Percentiles rank a stretch among this genome's conserved stretches.
Conservation (phyloP, 2,329 filamentous ascomycete species). For the Colletotrichum sp. region DNA sequence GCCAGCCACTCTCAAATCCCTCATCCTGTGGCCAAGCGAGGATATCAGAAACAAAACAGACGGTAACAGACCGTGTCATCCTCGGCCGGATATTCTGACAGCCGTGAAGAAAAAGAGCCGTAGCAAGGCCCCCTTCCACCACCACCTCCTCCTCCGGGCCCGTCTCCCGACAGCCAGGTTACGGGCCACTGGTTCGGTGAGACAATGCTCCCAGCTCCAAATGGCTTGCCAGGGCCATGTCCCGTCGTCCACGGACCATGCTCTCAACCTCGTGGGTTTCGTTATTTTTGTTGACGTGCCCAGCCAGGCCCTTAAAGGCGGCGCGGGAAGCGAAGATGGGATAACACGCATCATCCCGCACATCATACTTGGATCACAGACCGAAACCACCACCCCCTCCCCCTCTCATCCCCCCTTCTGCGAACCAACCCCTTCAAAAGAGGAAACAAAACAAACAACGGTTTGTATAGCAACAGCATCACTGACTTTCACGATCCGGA, state of each 20-base stretch:
- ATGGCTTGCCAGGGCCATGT: background rate
- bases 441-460: slow-evolving; percentile 6
- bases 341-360: background rate
- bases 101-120: background rate
- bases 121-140: background rate
- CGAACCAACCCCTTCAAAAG: background rate
- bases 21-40: background rate
- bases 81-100: background rate
- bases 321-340: background rate
- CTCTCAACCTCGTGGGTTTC: background rate
- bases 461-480: background rate
- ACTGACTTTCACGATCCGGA: background rate
- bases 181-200: background rate
- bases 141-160: background rate
- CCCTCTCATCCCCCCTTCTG: background rate
- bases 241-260: slow-evolving; percentile 1
- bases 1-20: background rate
- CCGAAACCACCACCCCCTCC: background rate
- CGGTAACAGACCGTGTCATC: background rate
- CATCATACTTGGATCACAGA: background rate
- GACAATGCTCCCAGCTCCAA: background rate
- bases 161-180: background rate
- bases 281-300: background rate
- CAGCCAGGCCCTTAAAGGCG: background rate
- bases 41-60: background rate